Evolutionary conservation across 306 rosid genomes (phyloP), one percentile per base, ranked within the genome.

Genomic region (Sicyos edulis): DNA sequence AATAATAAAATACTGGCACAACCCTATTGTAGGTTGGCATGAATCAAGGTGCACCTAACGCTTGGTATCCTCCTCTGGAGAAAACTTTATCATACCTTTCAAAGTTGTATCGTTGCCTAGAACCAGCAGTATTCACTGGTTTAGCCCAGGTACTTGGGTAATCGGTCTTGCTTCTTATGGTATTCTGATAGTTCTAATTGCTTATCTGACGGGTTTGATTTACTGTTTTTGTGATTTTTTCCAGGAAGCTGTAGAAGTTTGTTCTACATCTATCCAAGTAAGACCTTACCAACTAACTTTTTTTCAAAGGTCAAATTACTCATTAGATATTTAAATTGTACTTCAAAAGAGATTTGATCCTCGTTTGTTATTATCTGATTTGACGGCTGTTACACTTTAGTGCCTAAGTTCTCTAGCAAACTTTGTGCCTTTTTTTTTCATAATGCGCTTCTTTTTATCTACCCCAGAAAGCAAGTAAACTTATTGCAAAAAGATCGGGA

Each of bases 161-260:
- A 45, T 12, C 26, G 50, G 42, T 72, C 22, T 32, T 70, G 47
- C 19, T 55, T 66, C 67, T 54, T 53, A 72, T 51, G 54, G 44
- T 69, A 71, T 69, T 75, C 42, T 54, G 42, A 37, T 58, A 57
- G 42, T 55, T 71, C 51, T 54, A 17, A 45, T 47, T 75, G 53
- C 32, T 52, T 51, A 77, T 63, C n/a, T 58, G 11, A 17, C 34
- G 0, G 52, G 19, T 47, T 61, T 51, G 14, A 45, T 42, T 29
- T 8, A 54, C 51, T 61, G 7, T 45, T 60, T 74, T 34, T 58
- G 55, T 61, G 75, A 45, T 72, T 51, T 80, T 20, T 78, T 71
- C 54, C 96, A 95, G 99, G 99, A 95, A 87, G 99, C 87, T 10
- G 95, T 95, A 58, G 99, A 95, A 80, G 88, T 95, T 80, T 91